A percentile compares a stretch with the other conserved stretches of the same genome.
Conservation (phyloP, 352 stramenopile species). For the Pythium biforme region DNA sequence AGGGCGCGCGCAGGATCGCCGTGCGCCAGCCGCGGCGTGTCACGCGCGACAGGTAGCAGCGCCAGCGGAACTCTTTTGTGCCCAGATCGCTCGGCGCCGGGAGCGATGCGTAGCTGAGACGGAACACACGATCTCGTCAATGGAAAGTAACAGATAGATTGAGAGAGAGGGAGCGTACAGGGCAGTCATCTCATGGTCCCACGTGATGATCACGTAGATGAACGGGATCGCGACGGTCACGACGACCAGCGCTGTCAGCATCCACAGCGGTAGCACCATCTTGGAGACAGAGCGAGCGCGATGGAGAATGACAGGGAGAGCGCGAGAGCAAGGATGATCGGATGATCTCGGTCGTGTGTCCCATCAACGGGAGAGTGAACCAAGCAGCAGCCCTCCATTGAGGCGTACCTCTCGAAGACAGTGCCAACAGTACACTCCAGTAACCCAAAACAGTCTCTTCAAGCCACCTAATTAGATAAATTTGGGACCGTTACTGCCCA, state of each 20-base stretch:
- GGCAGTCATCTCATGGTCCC: conserved; percentile 74
- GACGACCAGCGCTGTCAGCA: conserved; percentile 47
- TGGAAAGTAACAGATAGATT: not conserved
- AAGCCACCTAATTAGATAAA: not conserved
- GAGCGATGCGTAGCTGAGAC: conserved; percentile 46
- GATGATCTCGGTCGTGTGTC: conserved; percentile 1
- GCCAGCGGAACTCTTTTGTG: conserved; percentile 78
- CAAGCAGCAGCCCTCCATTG: conserved; percentile 9
- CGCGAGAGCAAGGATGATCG: not conserved
- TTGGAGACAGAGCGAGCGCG: not conserved
- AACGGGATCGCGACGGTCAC: conserved; percentile 58
- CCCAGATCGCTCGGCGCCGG: conserved; percentile 70
- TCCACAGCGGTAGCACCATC: conserved; percentile 31
- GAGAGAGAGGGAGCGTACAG: conserved; percentile 29
- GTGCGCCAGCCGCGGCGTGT: conserved; percentile 58
- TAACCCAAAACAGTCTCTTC: not conserved
- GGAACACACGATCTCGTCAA: not conserved
- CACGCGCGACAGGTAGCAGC: conserved; percentile 61
- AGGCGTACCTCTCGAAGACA: not conserved
- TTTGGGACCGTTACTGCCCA: conserved; percentile 2
- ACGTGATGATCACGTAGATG: conserved; percentile 66
- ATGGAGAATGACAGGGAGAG: not conserved
- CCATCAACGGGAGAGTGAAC: not conserved
- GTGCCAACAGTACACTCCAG: not conserved
- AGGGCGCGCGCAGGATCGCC: conserved; percentile 51